phyloP scores from a whole-genome alignment of 164 flowering plant genomes.

The Annona squamosa region DNA sequence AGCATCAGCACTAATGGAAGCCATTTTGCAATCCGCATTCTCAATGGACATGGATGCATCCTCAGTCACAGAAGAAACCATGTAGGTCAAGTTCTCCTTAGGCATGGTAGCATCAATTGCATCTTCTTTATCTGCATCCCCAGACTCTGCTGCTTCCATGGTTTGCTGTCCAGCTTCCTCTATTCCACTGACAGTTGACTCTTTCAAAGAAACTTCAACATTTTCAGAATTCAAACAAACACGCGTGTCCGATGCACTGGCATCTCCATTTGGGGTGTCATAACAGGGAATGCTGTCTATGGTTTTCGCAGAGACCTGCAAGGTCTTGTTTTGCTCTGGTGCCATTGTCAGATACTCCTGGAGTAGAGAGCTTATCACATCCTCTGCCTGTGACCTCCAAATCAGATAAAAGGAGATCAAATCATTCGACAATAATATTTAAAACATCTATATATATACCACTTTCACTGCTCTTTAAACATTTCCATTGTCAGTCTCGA shows the following conservation, averaged over 20 bases:
- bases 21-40: too few species aligned
- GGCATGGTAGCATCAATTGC: not conserved
- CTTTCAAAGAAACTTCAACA: not conserved
- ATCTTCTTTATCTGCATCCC: not conserved
- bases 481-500: not conserved
- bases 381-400: slow-evolving; percentile 65
- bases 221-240: not conserved
- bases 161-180: not conserved
- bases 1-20: not conserved
- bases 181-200: not conserved
- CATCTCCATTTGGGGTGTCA: slow-evolving; percentile 15
- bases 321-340: slow-evolving; percentile 26
- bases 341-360: slow-evolving; percentile 48
- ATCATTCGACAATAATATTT: not conserved
- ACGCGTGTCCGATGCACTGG: not conserved
- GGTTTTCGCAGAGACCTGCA: slow-evolving; percentile 12
- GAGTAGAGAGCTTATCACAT: slow-evolving; percentile 75
- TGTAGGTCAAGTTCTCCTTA: slow-evolving; percentile 1
- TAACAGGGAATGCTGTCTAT: slow-evolving; percentile 20
- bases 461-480: not conserved
- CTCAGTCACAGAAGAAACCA: too few species aligned
- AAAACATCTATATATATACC: not conserved
- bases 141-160: not conserved
- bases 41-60: too few species aligned
- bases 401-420: not conserved